Base-by-base conservation (phyloP, 176 grass and related monocot species). In the Poa annua region DNA sequence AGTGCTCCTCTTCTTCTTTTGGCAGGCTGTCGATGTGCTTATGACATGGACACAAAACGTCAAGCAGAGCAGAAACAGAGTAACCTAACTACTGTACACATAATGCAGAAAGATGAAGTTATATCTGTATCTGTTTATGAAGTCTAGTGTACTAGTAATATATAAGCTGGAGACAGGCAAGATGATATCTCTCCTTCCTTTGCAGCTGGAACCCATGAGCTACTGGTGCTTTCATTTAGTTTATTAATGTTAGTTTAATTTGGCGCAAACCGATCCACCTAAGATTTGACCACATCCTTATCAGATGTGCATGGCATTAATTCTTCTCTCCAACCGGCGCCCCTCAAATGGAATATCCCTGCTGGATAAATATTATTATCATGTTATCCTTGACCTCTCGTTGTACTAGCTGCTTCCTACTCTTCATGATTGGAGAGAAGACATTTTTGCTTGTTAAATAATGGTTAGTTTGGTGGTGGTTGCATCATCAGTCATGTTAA, bases 161-260 rank as follows among this genome's bases (percentile, higher is more conserved):
- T 45, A 47, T 72, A 78, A 50, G 84, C 84, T 90, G 88, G 88
- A 86, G 80, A 47, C 88, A 90, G 84, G 66, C 80, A 80, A 25
- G 88, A 36, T 61, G 77, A 80, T 84, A 63, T 45, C 61, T 33
- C 65, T 52, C 72, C 49, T 64, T 10, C 66, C 62, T 81, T 76
- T 76, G 62, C 76, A 86, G 88, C 88, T 86, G 88, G 88, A 90
- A 49, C 75, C 84, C 80, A 83, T 75, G 7, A 86, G 59, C 84
- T 79, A 22, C 74, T 79, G 2, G 47, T 42, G 87, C 80, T 74
- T 86, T 66, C 8, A 49, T 81, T 61, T 81, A 66, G 55, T 68
- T 69, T 50, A 83, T 22, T 62, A 0, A 14, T 44, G 38, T 14
- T 4, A 32, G 0, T 71, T 35, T 79, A 20, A 19, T 17, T 51